Evolutionary conservation across 2,329 filamentous ascomycete genomes (phyloP).

Genomic region (Ceratocystis albifundus): DNA sequence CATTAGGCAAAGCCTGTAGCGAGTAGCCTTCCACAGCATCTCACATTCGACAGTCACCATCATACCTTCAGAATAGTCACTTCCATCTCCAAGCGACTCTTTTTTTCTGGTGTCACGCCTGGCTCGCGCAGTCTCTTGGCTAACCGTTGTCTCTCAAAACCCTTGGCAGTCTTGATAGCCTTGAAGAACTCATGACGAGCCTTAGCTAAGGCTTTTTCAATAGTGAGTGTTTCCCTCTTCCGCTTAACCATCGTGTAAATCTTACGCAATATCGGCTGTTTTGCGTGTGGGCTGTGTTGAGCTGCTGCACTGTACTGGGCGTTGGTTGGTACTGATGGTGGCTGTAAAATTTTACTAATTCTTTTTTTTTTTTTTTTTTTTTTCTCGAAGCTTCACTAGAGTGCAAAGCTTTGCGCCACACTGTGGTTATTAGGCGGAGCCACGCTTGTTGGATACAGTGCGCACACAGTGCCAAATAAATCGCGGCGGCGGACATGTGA

Average conservation of each 20-base stretch:
- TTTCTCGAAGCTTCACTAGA: constrained; percentile 14
- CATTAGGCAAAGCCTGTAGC: background rate
- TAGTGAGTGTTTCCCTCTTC: constrained; percentile 40
- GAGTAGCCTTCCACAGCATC: background rate
- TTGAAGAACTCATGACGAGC: constrained; percentile 50
- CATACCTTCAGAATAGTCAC: constrained; percentile 43
- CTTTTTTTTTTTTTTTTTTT: constrained; percentile 17
- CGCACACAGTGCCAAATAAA: background rate
- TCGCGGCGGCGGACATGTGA: background rate
- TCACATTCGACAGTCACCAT: no score
- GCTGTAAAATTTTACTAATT: background rate
- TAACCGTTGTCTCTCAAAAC: constrained; percentile 67
- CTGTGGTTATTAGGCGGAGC: background rate
- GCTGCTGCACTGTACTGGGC: background rate
- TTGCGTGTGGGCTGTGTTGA: no score
- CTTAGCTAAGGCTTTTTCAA: constrained; percentile 43
- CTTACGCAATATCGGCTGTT: background rate
- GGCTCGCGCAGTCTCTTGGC: constrained; percentile 46
- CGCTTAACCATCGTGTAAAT: constrained; percentile 43
- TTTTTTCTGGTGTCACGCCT: constrained; percentile 38
- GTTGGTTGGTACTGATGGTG: background rate
- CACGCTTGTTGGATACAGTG: background rate
- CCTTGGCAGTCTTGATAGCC: constrained; percentile 60
- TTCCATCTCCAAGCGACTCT: constrained; percentile 51
- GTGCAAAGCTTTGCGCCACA: constrained; percentile 17